A percentile compares a stretch with the other conserved stretches of the same genome.
Conservation (phyloP, 139 green algal genomes). For the Asterochloris sp. region DNA sequence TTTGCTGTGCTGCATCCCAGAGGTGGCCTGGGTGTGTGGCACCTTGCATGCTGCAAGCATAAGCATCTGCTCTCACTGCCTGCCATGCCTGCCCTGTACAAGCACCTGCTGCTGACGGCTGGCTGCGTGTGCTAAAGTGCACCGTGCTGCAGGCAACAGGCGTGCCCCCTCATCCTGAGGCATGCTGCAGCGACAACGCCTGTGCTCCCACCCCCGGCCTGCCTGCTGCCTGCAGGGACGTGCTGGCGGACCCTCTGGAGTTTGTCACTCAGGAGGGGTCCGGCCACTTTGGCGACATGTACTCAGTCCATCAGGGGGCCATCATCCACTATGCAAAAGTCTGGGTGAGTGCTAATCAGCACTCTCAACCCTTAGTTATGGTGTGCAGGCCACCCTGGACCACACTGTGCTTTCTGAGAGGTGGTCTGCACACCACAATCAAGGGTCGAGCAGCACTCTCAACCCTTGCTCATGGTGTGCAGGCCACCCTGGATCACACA, state of each 20-base stretch:
- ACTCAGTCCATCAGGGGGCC: slow-evolving; percentile 3
- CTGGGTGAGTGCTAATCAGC: neutral
- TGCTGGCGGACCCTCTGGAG: slow-evolving; percentile 3
- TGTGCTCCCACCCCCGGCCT: too few relatives aligned
- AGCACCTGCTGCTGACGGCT: too few relatives aligned
- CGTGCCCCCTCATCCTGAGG: too few relatives aligned
- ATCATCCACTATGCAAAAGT: slow-evolving; percentile 13
- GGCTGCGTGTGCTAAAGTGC: too few relatives aligned
- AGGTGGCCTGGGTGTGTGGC: too few relatives aligned
- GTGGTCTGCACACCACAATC: too few relatives aligned
- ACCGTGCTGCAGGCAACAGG: too few relatives aligned
- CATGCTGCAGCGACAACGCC: too few relatives aligned
- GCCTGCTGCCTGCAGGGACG: slow-evolving; percentile 1
- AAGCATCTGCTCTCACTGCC: too few relatives aligned
- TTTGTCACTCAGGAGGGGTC: neutral
- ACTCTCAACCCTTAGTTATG: neutral
- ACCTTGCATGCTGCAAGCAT: too few relatives aligned
- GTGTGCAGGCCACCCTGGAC: neutral
- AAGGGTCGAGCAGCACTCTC: neutral
- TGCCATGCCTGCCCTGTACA: too few relatives aligned
- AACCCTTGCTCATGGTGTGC: neutral
- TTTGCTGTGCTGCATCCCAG: too few relatives aligned
- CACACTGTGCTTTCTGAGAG: neutral
- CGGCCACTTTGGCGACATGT: neutral
- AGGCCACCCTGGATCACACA: neutral